Percentiles rank a stretch among this genome's conserved stretches.
These are phyloP conservation scores for Clitocybe nebularis DNA, from an alignment of 1,284 basidiomycete species.

Conservation along the genomic window DNA sequence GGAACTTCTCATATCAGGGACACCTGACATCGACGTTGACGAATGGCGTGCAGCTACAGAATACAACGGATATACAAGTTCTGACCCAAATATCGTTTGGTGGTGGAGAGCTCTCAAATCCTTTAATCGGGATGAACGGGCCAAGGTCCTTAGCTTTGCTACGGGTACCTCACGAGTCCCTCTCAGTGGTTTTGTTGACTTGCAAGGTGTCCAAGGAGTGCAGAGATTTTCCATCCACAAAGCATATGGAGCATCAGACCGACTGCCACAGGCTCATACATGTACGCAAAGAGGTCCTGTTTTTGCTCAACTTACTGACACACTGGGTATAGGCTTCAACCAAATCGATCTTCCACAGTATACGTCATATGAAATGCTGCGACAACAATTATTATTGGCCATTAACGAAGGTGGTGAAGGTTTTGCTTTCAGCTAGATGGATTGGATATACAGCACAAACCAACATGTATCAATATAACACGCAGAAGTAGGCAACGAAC, in stretches of 20 bases:
- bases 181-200: constrained; percentile 86
- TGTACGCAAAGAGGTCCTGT: constrained; percentile 42
- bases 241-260: constrained; percentile 82
- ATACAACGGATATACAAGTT: constrained; percentile 81
- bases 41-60: constrained; percentile 97
- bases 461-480: constrained; percentile 15
- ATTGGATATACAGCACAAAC: neutral
- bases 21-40: constrained; percentile 98
- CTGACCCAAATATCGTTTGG: constrained; percentile 95
- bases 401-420: constrained; percentile 93
- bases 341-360: constrained; percentile 89
- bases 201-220: constrained; percentile 92
- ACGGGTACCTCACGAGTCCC: constrained; percentile 95
- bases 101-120: constrained; percentile 99
- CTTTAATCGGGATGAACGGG: constrained; percentile 95
- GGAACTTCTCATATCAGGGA: constrained; percentile 95
- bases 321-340: constrained; percentile 58
- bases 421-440: constrained; percentile 67
- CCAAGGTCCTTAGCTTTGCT: constrained; percentile 95
- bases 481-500: constrained; percentile 9
- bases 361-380: constrained; percentile 90
- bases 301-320: neutral
- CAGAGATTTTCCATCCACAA: constrained; percentile 97
- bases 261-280: constrained; percentile 88
- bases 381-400: constrained; percentile 82